Conservation (phyloP, 164 flowering plant genomes). For the Vitis rupestris region DNA sequence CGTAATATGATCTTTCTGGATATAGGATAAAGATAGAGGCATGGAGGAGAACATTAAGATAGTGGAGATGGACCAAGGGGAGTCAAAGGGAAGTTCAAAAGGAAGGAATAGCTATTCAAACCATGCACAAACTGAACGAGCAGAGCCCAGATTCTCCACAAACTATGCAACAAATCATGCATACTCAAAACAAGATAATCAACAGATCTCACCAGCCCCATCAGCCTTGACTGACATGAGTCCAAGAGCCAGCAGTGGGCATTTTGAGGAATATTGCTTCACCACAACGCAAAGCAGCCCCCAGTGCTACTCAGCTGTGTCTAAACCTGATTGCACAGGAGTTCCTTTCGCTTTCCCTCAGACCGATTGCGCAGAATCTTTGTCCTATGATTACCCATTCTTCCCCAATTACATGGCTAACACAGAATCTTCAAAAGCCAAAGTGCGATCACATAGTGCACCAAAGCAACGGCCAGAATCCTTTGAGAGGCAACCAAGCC, state of each 20-base stretch:
- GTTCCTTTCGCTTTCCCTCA: constrained; percentile 46
- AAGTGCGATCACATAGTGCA: constrained; percentile 89
- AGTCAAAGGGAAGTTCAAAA: constrained; percentile 42
- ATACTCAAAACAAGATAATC: constrained; percentile 42
- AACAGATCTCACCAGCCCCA: constrained; percentile 64
- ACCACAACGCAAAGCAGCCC: constrained; percentile 84
- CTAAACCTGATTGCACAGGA: constrained; percentile 50
- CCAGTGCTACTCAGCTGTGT: constrained; percentile 54
- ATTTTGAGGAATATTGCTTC: constrained; percentile 72
- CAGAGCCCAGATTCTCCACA: constrained; percentile 46
- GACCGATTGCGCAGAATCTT: constrained; percentile 62
- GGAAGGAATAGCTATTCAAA: constrained; percentile 61
- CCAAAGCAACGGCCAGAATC: constrained; percentile 85
- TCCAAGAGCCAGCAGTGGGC: constrained; percentile 75
- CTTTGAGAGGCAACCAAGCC: constrained; percentile 73
- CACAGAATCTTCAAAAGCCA: constrained; percentile 87
- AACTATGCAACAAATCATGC: constrained; percentile 26
- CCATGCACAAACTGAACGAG: constrained; percentile 38
- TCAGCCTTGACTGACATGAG: constrained; percentile 71
- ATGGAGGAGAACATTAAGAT: constrained; percentile 85
- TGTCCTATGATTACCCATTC: constrained; percentile 57
- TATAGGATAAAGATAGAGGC: constrained; percentile 56
- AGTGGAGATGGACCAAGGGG: constrained; percentile 79
- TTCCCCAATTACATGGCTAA: constrained; percentile 97
- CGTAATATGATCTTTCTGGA: constrained; percentile 4